Evolutionary conservation across 140 eudicot species (phyloP).

Genomic region (Senecio squalidus): DNA sequence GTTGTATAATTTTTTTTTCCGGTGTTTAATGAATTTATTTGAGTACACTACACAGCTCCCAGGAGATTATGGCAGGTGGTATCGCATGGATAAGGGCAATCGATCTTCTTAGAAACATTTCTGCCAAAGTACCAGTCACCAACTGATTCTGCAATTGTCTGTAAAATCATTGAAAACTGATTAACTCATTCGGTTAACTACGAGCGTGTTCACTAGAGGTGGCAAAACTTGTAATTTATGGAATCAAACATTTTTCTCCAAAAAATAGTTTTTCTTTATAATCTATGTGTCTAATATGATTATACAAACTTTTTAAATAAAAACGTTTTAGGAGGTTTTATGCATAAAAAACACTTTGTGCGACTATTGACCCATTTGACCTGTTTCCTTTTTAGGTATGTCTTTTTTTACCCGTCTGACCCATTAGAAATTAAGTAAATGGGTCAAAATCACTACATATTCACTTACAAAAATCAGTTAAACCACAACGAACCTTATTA

Average conservation of each 20-base stretch:
- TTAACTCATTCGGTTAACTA: no score
- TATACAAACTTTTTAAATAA: no score
- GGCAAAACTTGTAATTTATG: no score
- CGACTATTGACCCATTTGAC: no score
- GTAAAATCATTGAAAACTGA: neutral
- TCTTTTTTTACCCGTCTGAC: neutral
- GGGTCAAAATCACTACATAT: neutral
- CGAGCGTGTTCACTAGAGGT: no score
- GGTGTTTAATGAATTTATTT: neutral
- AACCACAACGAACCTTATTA: slow-evolving; percentile 48
- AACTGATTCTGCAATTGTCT: slow-evolving; percentile 90
- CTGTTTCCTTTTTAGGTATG: no score
- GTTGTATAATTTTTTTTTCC: slow-evolving; percentile 12
- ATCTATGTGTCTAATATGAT: no score
- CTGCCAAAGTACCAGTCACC: slow-evolving; percentile 93
- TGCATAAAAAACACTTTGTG: no score
- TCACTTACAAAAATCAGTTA: neutral
- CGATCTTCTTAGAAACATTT: slow-evolving; percentile 50
- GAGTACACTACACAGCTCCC: slow-evolving; percentile 7
- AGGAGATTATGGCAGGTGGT: slow-evolving; percentile 68
- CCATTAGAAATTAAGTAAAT: neutral
- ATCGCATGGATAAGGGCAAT: slow-evolving; percentile 84
- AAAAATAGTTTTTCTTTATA: no score
- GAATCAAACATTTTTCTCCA: no score
- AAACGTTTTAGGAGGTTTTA: no score